These are phyloP conservation scores for Boletus subparvulus DNA, from an alignment of 768 basidiomycete genomes.

Conservation along the genomic window DNA sequence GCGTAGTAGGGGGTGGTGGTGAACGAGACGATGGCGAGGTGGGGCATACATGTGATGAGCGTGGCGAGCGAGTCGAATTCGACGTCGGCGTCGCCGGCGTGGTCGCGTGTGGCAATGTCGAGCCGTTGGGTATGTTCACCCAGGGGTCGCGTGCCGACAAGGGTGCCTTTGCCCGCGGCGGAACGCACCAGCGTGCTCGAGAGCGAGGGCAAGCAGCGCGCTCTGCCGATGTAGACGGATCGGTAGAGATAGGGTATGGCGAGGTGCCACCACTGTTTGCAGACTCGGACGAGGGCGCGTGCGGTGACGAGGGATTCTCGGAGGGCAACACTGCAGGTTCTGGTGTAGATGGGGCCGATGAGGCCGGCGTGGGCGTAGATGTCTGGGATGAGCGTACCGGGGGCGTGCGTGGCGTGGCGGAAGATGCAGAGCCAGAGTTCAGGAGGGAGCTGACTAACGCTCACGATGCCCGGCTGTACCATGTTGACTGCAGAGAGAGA, in stretches of 20 bases:
- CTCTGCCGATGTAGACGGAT: slow-evolving; percentile 23
- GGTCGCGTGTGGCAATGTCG: slow-evolving; percentile 27
- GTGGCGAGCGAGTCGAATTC: slow-evolving; percentile 9
- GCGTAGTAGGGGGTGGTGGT: background rate
- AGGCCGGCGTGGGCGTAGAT: slow-evolving; percentile 18
- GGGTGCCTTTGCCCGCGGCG: slow-evolving; percentile 5
- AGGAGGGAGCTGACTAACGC: slow-evolving; percentile 1
- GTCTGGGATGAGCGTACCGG: slow-evolving; percentile 22
- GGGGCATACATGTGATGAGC: slow-evolving; percentile 16
- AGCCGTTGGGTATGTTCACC: slow-evolving; percentile 26
- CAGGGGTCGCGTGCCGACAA: slow-evolving; percentile 11
- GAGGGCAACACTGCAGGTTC: background rate
- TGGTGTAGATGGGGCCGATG: slow-evolving; percentile 9
- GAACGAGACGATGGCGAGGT: slow-evolving; percentile 25
- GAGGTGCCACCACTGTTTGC: slow-evolving; percentile 30
- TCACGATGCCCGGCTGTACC: background rate
- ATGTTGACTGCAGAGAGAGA: too few species aligned
- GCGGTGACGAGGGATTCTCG: slow-evolving; percentile 26
- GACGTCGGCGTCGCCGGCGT: background rate
- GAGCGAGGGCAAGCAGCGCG: slow-evolving; percentile 20
- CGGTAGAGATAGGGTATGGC: slow-evolving; percentile 24
- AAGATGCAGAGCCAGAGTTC: slow-evolving; percentile 29
- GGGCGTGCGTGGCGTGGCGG: slow-evolving; percentile 19
- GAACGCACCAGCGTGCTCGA: slow-evolving; percentile 12
- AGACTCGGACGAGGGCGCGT: slow-evolving; percentile 28